Percentiles rank a stretch among this genome's conserved stretches.
phyloP scores from a whole-genome alignment of 2,329 filamentous ascomycete species.

The Fusarium nodosum region DNA sequence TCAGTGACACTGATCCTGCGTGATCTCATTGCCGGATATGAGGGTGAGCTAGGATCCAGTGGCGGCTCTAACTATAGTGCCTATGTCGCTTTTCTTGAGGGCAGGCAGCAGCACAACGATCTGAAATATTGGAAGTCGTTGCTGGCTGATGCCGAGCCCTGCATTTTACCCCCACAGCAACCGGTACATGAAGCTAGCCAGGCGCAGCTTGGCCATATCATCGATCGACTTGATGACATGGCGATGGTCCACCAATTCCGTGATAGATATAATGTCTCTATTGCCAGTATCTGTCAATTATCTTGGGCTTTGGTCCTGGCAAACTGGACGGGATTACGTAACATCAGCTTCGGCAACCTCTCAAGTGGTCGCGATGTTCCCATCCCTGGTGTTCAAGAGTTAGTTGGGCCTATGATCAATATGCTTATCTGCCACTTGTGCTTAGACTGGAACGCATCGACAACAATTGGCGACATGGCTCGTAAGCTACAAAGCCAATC shows the following conservation, averaged over 20 bases:
- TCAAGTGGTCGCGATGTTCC: constrained; percentile 13
- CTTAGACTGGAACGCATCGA: constrained; percentile 1
- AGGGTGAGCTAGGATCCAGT: constrained; percentile 4
- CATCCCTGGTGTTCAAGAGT: constrained; percentile 1
- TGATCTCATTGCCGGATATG: constrained; percentile 7
- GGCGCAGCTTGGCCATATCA: constrained; percentile 5
- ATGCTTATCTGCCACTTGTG: constrained; percentile 6
- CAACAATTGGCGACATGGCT: constrained; percentile 3
- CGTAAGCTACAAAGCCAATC: constrained; percentile 5
- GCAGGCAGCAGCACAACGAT: constrained; percentile 3
- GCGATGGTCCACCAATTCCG: constrained; percentile 7
- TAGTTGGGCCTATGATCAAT: constrained; percentile 10
- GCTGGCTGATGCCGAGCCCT: constrained; percentile 4
- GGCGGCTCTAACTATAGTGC: constrained; percentile 7
- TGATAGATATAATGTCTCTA: constrained; percentile 3
- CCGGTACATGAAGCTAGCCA: constrained; percentile 3
- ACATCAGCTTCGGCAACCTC: constrained; percentile 7
- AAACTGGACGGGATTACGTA: constrained; percentile 8
- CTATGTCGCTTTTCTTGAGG: constrained; percentile 7
- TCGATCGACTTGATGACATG: constrained; percentile 1
- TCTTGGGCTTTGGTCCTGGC: constrained; percentile 12
- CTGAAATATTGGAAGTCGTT: constrained; percentile 9
- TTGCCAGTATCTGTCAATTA: constrained; percentile 2
- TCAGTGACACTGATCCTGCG: constrained; percentile 8
- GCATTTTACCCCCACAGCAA: constrained; percentile 1